Evolutionary conservation across 163 green algal genomes (phyloP).

Genomic region (Volvox carteri): DNA sequence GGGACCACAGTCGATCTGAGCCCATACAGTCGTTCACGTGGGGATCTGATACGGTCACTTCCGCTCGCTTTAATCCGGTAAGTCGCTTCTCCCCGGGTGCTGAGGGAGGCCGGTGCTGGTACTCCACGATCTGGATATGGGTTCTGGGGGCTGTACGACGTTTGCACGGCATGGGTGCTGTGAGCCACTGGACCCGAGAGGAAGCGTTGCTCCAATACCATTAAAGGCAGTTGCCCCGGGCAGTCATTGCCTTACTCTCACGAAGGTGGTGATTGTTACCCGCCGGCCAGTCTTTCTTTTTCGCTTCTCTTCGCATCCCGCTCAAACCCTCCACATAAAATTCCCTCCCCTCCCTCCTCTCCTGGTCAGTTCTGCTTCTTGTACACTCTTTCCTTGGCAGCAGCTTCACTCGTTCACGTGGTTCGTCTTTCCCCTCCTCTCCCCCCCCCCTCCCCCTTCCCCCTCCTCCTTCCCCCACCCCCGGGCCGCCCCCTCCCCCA

Average conservation of each 20-base stretch:
- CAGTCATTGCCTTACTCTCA: no score
- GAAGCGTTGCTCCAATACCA: no score
- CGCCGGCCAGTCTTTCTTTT: neutral
- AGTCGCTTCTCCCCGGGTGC: neutral
- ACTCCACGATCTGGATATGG: neutral
- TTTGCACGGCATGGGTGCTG: neutral
- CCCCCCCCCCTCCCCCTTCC: neutral
- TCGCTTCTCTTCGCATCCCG: neutral
- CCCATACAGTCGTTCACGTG: slow-evolving; percentile 92
- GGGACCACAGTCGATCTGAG: slow-evolving; percentile 92
- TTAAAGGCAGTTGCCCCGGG: no score
- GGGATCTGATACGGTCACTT: slow-evolving; percentile 92
- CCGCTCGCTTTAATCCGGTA: slow-evolving; percentile 95
- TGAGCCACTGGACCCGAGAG: no score
- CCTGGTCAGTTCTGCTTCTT: no score
- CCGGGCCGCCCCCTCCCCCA: neutral
- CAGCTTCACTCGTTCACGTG: no score
- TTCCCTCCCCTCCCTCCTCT: no score
- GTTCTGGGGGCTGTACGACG: neutral
- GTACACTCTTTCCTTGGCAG: no score
- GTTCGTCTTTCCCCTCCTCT: no score
- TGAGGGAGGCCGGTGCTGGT: neutral
- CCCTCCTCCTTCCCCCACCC: neutral
- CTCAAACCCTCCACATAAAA: no score
- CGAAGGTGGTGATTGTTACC: no score